Base-by-base conservation (phyloP, 2,329 filamentous ascomycete species). In the Microcyclospora tardicrescens region DNA sequence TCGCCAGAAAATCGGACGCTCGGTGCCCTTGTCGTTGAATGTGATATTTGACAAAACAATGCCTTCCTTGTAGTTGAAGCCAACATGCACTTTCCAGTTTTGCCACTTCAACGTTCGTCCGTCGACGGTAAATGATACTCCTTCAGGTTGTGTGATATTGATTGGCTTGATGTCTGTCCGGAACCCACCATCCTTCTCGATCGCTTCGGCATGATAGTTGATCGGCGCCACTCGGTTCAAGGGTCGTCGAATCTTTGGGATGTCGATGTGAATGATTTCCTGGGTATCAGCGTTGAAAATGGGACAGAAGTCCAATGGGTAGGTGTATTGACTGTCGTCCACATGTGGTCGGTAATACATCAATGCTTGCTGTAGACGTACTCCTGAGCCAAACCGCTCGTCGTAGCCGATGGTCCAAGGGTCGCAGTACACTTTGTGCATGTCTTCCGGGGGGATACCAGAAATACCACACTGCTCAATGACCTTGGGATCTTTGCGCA, bases 351-450 rank as follows among this genome's bases (percentile, higher is more conserved):
- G 78, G 61, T 93, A 95, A 68, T 95, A 95, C 85, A 94, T 93
- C 39, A 95, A 68, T 2, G 85, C 87, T 63, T 95, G 87, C 63
- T 95, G 87, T 3, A 94, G 73, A 39, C 87, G 78, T 33, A 84
- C 69, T 33, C 68, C 68, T 57, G 66, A 89, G 44, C 86, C 87
- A 53, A 86, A 91, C 33, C 87, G 79, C 64, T 93, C 84, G 52
- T 95, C 87, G 57, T 85, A 93, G 35, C 87, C 87, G 60, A 95
- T 93, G 1, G 87, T 93, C 87, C 87, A 95, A 72, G 76, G 85
- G 58, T 95, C 87, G 61, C 86, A 93, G 66, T 93, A 94, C 35
- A 95, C 84, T 63, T 94, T 94, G 68, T 91, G 68, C 87, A 95
- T 94, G 43, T 93, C 83, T 49, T 82, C 72, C 40, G 71, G 71